These are phyloP conservation scores for Ophiostoma pallidulum DNA, from an alignment of 2,329 filamentous ascomycete genomes.

Conservation along the genomic window DNA sequence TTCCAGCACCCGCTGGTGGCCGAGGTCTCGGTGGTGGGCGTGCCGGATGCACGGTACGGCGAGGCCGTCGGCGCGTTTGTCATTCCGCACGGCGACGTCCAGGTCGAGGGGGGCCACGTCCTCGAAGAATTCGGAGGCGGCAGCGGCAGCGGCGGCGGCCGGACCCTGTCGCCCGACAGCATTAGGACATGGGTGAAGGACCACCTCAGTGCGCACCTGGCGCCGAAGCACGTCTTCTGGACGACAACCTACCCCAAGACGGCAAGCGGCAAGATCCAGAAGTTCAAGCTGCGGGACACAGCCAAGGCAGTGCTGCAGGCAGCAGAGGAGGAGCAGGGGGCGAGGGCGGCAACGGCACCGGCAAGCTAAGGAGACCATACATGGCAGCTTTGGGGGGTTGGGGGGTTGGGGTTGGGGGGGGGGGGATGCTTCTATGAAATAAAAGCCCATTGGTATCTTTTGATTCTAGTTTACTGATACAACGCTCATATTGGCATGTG, in stretches of 20 bases:
- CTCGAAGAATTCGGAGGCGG: neutral
- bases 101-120: constrained; percentile 18
- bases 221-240: constrained; percentile 87
- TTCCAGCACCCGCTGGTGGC: constrained; percentile 60
- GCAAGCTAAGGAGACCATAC: neutral
- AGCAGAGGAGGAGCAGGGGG: neutral
- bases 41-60: constrained; percentile 74
- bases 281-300: constrained; percentile 70
- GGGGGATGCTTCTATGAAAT: too few species aligned
- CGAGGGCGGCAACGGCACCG: neutral
- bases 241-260: constrained; percentile 83
- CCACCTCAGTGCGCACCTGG: constrained; percentile 63
- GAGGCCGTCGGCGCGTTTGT: constrained; percentile 84
- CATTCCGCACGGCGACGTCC: constrained; percentile 38
- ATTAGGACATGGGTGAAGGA: constrained; percentile 63
- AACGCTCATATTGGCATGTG: too few species aligned
- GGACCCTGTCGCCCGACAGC: constrained; percentile 41
- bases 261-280: constrained; percentile 92
- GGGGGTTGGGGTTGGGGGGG: too few species aligned
- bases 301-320: constrained; percentile 25
- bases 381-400: too few species aligned
- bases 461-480: too few species aligned
- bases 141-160: constrained; percentile 15
- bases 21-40: constrained; percentile 74
- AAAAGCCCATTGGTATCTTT: too few species aligned